These are phyloP conservation scores for Raffaelea ambrosiae DNA, from an alignment of 2,329 filamentous ascomycete species.

Conservation along the genomic window DNA sequence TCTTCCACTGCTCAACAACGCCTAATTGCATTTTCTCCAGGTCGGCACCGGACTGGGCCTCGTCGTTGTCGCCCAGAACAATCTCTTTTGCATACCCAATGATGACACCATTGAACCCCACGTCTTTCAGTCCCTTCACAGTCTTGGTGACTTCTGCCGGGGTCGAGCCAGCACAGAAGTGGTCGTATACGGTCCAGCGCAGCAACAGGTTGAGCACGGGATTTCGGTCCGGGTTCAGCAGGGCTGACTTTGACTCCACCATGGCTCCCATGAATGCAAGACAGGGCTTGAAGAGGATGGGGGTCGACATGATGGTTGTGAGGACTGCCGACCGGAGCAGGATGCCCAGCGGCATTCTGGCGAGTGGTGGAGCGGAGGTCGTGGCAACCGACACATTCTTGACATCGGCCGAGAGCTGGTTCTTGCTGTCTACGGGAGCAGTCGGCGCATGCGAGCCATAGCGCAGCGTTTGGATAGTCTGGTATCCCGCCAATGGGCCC, in stretches of 20 bases:
- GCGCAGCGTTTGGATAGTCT: too few relatives aligned
- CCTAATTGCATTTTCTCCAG: constrained; percentile 34
- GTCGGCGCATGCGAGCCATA: too few relatives aligned
- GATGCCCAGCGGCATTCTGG: constrained; percentile 55
- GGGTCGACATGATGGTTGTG: constrained; percentile 61
- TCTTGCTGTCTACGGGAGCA: too few relatives aligned
- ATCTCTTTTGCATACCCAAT: constrained; percentile 77
- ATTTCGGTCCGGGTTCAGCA: constrained; percentile 69
- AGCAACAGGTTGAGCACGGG: constrained; percentile 59
- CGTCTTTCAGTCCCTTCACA: constrained; percentile 54
- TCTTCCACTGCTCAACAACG: constrained; percentile 63
- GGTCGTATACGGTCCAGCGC: constrained; percentile 76
- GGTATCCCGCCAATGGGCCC: too few relatives aligned
- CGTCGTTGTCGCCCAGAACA: constrained; percentile 51
- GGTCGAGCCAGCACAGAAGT: constrained; percentile 81
- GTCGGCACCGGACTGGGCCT: constrained; percentile 26
- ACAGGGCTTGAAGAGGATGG: constrained; percentile 58
- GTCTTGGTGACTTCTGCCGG: constrained; percentile 57
- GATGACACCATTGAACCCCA: constrained; percentile 77
- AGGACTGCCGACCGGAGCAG: constrained; percentile 62
- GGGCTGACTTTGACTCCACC: constrained; percentile 57
- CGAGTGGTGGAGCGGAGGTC: constrained; percentile 33
- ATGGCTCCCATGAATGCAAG: constrained; percentile 59
- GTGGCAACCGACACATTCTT: background rate
- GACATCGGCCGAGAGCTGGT: too few relatives aligned